phyloP scores from a whole-genome alignment of 2,329 filamentous ascomycete species.

The Orbilia quercus region DNA sequence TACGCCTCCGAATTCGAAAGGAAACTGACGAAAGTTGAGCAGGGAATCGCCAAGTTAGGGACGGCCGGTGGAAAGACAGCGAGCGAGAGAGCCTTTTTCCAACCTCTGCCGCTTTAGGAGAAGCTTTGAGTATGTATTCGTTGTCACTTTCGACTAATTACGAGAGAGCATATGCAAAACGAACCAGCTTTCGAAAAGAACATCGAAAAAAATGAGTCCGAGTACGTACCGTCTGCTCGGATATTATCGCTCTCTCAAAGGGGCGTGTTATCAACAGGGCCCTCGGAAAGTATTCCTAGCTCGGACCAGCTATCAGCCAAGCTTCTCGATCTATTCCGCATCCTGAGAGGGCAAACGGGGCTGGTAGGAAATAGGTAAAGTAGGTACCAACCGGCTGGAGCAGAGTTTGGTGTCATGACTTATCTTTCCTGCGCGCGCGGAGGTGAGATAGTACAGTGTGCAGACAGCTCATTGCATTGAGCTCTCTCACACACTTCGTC shows the following conservation, averaged over 20 bases:
- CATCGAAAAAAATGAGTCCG: neutral
- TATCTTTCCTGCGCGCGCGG: conserved; percentile 33
- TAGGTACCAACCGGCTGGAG: conserved; percentile 44
- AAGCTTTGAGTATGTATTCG: conserved; percentile 57
- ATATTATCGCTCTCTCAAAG: conserved; percentile 40
- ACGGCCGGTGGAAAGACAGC: no score
- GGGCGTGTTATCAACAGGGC: conserved; percentile 6
- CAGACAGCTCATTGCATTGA: conserved; percentile 56
- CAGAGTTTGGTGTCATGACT: conserved; percentile 41
- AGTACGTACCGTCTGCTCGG: conserved; percentile 54
- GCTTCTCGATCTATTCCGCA: conserved; percentile 56
- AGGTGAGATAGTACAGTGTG: conserved; percentile 43
- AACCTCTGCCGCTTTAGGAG: conserved; percentile 57
- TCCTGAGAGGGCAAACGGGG: conserved; percentile 53
- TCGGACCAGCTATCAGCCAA: conserved; percentile 54
- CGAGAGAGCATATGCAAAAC: conserved; percentile 55
- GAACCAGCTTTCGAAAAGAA: conserved; percentile 20
- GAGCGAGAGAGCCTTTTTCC: conserved; percentile 40
- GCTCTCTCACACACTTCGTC: conserved; percentile 34
- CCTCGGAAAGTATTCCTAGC: conserved; percentile 55
- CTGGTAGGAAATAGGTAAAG: no score
- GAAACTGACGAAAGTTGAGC: conserved; percentile 42
- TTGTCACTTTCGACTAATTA: conserved; percentile 57
- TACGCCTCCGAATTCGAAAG: conserved; percentile 11
- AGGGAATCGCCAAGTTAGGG: conserved; percentile 33